phyloP scores from a whole-genome alignment of 2,329 filamentous ascomycete genomes.

The Penicillium sp. region DNA sequence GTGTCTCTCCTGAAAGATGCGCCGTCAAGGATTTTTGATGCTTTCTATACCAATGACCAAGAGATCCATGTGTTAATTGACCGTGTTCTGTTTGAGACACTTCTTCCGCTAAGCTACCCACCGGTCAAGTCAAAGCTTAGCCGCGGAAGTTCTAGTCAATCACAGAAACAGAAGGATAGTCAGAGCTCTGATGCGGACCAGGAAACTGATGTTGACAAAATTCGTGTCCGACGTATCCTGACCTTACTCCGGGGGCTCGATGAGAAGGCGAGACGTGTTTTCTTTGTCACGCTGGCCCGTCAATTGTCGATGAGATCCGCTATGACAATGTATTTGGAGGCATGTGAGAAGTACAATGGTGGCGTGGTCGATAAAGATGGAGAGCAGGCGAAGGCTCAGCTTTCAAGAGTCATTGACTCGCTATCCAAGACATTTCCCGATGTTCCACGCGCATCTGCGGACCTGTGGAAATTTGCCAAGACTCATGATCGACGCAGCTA shows the following conservation, averaged over 20 bases:
- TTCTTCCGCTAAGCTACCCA: slow-evolving; percentile 88
- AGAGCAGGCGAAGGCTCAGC: slow-evolving; percentile 64
- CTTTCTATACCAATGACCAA: slow-evolving; percentile 83
- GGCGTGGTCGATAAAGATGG: slow-evolving; percentile 72
- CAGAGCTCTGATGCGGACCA: slow-evolving; percentile 38
- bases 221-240: slow-evolving; percentile 81
- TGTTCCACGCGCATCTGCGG: slow-evolving; percentile 65
- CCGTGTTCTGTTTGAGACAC: slow-evolving; percentile 78
- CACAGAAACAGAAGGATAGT: slow-evolving; percentile 55
- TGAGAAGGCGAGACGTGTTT: slow-evolving; percentile 75
- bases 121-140: slow-evolving; percentile 59
- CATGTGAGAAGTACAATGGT: slow-evolving; percentile 85
- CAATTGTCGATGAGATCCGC: slow-evolving; percentile 74
- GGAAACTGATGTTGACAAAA: slow-evolving; percentile 54
- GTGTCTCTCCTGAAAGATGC: slow-evolving; percentile 74
- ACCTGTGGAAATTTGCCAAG: slow-evolving; percentile 89
- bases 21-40: slow-evolving; percentile 80
- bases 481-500: slow-evolving; percentile 87
- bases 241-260: slow-evolving; percentile 79
- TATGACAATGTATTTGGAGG: slow-evolving; percentile 72
- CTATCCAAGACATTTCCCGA: slow-evolving; percentile 77
- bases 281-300: slow-evolving; percentile 80
- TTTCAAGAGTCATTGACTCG: slow-evolving; percentile 72
- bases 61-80: slow-evolving; percentile 85
- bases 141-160: slow-evolving; percentile 49